Percentiles rank a stretch among this genome's conserved stretches.
Evolutionary conservation across 495 filamentous ascomycete species (phyloP).

Genomic region (Lasiosphaeria ovina): DNA sequence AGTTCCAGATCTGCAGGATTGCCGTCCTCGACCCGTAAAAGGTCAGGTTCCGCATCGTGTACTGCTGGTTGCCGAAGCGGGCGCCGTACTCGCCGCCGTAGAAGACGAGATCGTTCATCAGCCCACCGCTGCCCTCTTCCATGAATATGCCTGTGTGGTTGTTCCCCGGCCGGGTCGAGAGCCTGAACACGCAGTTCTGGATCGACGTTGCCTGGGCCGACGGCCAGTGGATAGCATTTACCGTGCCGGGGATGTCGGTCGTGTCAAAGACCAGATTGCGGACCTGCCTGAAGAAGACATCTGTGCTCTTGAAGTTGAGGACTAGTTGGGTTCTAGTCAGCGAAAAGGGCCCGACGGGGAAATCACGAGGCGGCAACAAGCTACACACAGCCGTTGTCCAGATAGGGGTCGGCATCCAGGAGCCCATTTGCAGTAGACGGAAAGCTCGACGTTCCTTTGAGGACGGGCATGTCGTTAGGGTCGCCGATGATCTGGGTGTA

Average conservation of each 20-base stretch:
- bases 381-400: constrained; percentile 22
- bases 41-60: constrained; percentile 80
- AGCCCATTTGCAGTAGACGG: constrained; percentile 24
- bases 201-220: constrained; percentile 87
- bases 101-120: constrained; percentile 70
- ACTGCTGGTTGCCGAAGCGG: constrained; percentile 77
- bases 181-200: constrained; percentile 82
- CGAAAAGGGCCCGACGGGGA: too few relatives aligned
- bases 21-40: constrained; percentile 83
- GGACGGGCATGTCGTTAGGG: constrained; percentile 58
- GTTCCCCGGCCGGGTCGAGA: constrained; percentile 54
- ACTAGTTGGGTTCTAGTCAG: constrained; percentile 8
- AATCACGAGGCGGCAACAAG: not conserved
- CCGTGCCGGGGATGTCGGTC: constrained; percentile 58
- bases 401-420: constrained; percentile 26
- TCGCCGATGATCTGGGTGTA: constrained; percentile 65
- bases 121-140: constrained; percentile 71
- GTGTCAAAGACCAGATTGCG: constrained; percentile 90
- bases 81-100: constrained; percentile 63
- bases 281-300: constrained; percentile 94
- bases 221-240: constrained; percentile 89
- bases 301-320: constrained; percentile 52
- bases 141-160: constrained; percentile 74
- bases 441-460: constrained; percentile 68
- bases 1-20: constrained; percentile 85